phyloP scores from a whole-genome alignment of 768 basidiomycete species.

The Fibroporia radiculosa region DNA sequence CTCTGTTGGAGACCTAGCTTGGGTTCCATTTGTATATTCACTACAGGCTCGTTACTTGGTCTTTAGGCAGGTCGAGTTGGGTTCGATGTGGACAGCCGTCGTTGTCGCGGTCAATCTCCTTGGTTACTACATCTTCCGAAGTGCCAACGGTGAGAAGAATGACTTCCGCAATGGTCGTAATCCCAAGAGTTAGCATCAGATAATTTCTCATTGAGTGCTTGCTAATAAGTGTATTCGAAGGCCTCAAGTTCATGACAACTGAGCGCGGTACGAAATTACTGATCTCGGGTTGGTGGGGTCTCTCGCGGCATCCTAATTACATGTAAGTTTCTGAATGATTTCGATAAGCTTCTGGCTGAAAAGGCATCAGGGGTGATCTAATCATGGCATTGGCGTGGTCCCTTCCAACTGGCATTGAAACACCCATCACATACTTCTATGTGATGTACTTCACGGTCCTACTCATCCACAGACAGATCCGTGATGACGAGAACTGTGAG shows the following conservation, averaged over 20 bases:
- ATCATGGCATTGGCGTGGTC: slow-evolving; percentile 92
- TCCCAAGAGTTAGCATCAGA: slow-evolving; percentile 63
- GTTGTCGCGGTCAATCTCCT: slow-evolving; percentile 58
- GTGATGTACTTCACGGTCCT: slow-evolving; percentile 82
- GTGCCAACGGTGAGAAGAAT: slow-evolving; percentile 89
- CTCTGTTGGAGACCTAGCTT: slow-evolving; percentile 81
- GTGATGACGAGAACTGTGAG: slow-evolving; percentile 89
- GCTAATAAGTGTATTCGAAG: slow-evolving; percentile 29
- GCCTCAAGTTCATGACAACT: slow-evolving; percentile 73
- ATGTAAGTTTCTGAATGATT: slow-evolving; percentile 37
- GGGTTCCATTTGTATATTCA: slow-evolving; percentile 92
- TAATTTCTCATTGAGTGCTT: not conserved
- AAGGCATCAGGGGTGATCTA: slow-evolving; percentile 60
- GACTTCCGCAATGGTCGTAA: slow-evolving; percentile 91
- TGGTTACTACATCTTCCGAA: slow-evolving; percentile 90
- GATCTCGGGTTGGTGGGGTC: slow-evolving; percentile 97
- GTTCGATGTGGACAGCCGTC: slow-evolving; percentile 42
- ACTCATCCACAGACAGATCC: slow-evolving; percentile 80
- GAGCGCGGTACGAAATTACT: slow-evolving; percentile 83
- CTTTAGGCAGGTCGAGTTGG: slow-evolving; percentile 79
- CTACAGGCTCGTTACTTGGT: slow-evolving; percentile 93
- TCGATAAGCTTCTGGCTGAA: not conserved
- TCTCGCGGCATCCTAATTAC: slow-evolving; percentile 90
- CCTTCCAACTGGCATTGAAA: slow-evolving; percentile 83
- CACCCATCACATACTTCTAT: slow-evolving; percentile 96